phyloP scores from a whole-genome alignment of 192 early-diverging fungal species.

The Coemansia reversa region DNA sequence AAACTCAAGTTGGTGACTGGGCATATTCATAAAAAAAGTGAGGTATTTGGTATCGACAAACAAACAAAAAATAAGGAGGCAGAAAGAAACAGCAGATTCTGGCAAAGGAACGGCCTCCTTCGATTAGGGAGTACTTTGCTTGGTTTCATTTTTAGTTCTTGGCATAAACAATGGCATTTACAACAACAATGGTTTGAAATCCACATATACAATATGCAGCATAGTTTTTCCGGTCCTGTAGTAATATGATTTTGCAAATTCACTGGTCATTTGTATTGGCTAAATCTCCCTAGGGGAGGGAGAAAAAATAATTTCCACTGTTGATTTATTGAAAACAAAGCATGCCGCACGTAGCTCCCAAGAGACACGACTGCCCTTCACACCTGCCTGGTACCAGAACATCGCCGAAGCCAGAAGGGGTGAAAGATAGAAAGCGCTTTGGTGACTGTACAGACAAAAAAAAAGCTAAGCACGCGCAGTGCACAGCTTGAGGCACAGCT shows the following conservation, averaged over 20 bases:
- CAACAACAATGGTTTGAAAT: too few relatives aligned
- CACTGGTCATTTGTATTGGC: not conserved
- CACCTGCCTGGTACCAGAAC: not conserved
- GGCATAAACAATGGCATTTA: too few relatives aligned
- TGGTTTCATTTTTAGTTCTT: too few relatives aligned
- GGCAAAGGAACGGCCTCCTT: not conserved
- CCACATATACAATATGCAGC: too few relatives aligned
- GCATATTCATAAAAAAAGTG: not conserved
- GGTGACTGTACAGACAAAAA: slow-evolving; percentile 38
- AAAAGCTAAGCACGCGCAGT: not conserved
- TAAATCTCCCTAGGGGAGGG: too few relatives aligned
- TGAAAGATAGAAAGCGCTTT: slow-evolving; percentile 24
- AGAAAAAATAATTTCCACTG: too few relatives aligned
- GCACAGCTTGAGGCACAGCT: slow-evolving; percentile 9
- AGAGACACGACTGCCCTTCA: slow-evolving; percentile 21
- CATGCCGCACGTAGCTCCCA: slow-evolving; percentile 34
- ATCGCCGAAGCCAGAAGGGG: not conserved
- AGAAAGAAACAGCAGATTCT: not conserved
- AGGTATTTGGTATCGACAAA: not conserved
- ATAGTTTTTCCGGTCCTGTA: too few relatives aligned
- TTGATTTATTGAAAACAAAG: not conserved
- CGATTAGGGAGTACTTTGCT: not conserved
- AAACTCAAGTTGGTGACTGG: slow-evolving; percentile 8
- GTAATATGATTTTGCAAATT: too few relatives aligned
- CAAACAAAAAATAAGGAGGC: not conserved